Percentiles rank a stretch among this genome's conserved stretches.
Evolutionary conservation across 768 basidiomycete genomes (phyloP).

Genomic region (Tricholoma hemisulphureum): DNA sequence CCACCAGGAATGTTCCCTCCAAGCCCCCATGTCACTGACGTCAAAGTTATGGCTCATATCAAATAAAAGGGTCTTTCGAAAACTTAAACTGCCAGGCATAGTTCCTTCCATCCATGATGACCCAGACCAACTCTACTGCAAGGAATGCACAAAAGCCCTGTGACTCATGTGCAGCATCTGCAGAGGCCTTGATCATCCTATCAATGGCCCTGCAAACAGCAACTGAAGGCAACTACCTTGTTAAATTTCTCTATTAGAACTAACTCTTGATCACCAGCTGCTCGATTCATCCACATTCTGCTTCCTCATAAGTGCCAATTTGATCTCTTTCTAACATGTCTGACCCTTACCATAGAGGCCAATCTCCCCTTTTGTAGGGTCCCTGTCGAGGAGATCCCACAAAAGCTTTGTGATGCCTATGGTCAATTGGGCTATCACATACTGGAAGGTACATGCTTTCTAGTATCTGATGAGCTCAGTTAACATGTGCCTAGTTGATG

Average conservation of each 20-base stretch:
- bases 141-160: not conserved
- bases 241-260: not conserved
- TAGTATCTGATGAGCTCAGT: not conserved
- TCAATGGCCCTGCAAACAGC: not conserved
- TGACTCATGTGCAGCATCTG: not conserved
- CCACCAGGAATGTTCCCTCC: not conserved
- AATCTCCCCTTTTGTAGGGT: not conserved
- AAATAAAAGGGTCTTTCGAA: not conserved
- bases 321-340: not conserved
- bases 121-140: not conserved
- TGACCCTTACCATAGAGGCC: not conserved
- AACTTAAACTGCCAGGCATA: not conserved
- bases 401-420: not conserved
- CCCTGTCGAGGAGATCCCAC: not conserved
- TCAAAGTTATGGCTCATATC: not conserved
- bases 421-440: not conserved
- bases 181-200: not conserved
- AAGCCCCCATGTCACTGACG: not conserved
- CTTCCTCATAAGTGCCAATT: not conserved
- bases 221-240: not conserved
- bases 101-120: not conserved
- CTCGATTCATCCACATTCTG: not conserved
- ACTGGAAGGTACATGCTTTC: not conserved
- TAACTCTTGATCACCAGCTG: not conserved
- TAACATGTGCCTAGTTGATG: not conserved